Evolutionary conservation across 2,329 filamentous ascomycete genomes (phyloP), one percentile per base, ranked within the genome.

Genomic region (Aspergillus thermomutatus): DNA sequence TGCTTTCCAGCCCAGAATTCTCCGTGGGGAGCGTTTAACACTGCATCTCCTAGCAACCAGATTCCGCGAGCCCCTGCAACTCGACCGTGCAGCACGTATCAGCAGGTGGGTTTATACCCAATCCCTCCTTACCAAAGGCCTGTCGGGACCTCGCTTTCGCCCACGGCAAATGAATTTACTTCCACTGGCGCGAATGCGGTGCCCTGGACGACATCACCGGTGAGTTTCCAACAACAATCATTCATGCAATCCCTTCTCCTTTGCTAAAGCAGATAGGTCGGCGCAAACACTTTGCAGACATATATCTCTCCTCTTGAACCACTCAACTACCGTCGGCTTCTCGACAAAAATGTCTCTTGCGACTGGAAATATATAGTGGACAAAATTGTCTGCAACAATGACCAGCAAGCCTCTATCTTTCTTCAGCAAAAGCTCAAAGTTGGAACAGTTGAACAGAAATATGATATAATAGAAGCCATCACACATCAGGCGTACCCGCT

Each of bases 351-450:
- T 71, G 91, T 96, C 75, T 96, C 90, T 69, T 97, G 93, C 78
- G 95, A 99, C 79, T 99, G 93, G 94, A 96, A 94, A 78, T 97
- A 96, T 73, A 97, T 99, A 66, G 94, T 99, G 54, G 93, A 99
- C 79, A 97, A 97, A 81, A 99, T 99, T 71, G 92, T 99, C 64
- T 95, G 91, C 84, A 97, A 92, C 79, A 97, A 99, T 74, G 94
- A 99, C 71, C 94, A 99, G 75, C 94, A 99, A 76, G 94, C 95
- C 9, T 99, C 94, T 2, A 97, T 99, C 68, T 99, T 99, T 77
- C 81, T 99, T 47, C 94, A 99, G 74, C 94, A 99, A 78, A 99
- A 99, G 79, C 89, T 99, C 66, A 99, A 99, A 79, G 90, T 97
- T 60, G 92, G 92, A 58, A 97, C 92, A 3, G 83, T 88, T 0